Percentiles rank a stretch among this genome's conserved stretches.
Evolutionary conservation across 805 yeast genomes (phyloP).

Genomic region (Metschnikowia matae): DNA sequence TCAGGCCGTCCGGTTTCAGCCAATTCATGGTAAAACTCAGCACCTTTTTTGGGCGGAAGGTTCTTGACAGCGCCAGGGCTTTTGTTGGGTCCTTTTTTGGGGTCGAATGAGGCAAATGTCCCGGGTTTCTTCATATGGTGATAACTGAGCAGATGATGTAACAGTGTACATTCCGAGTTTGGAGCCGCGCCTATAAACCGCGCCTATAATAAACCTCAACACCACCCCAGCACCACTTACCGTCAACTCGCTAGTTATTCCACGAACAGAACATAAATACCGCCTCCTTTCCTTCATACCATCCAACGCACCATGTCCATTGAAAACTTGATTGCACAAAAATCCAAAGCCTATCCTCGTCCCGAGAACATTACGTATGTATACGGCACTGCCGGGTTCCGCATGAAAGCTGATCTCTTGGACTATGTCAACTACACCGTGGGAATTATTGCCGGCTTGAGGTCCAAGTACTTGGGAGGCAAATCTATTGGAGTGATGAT

Average conservation of each 20-base stretch:
- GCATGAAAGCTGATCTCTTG: constrained; percentile 63
- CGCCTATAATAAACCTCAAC: not conserved
- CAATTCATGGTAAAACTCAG: constrained; percentile 31
- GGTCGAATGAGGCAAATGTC: constrained; percentile 7
- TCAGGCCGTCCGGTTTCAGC: constrained; percentile 39
- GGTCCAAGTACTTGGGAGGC: constrained; percentile 70
- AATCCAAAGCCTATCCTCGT: constrained; percentile 34
- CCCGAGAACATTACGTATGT: constrained; percentile 42
- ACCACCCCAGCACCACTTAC: not conserved
- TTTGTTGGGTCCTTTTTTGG: not conserved
- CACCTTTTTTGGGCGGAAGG: constrained; percentile 20
- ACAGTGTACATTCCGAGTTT: not conserved
- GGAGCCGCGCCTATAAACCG: not conserved
- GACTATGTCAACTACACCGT: constrained; percentile 81
- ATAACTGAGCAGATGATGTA: not conserved
- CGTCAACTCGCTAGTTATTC: not conserved
- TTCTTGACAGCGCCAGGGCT: constrained; percentile 1
- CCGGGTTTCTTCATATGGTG: constrained; percentile 12
- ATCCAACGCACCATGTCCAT: constrained; percentile 5
- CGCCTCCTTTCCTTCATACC: not conserved
- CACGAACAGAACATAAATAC: not conserved
- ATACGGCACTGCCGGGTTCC: constrained; percentile 98
- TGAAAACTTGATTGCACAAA: constrained; percentile 6
- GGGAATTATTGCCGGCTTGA: constrained; percentile 74
- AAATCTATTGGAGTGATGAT: constrained; percentile 91